Conservation (phyloP, 2,329 filamentous ascomycete species). For the Graphilbum sp. region DNA sequence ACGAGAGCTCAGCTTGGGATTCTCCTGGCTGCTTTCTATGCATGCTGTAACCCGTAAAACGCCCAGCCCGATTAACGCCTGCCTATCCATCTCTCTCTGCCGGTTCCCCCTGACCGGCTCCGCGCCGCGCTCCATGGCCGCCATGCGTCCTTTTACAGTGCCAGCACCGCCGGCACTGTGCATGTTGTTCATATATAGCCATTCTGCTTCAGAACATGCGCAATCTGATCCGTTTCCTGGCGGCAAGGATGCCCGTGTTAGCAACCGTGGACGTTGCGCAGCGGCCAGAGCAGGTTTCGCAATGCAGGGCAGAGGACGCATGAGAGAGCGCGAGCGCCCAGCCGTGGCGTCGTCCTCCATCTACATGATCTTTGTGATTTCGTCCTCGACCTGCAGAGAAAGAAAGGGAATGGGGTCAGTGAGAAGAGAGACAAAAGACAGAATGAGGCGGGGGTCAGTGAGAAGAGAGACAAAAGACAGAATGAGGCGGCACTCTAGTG, state of each 20-base stretch:
- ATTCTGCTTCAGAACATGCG: constrained; percentile 19
- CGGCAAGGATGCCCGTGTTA: constrained; percentile 5
- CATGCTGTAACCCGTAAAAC: too few species aligned
- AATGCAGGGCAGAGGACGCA: neutral
- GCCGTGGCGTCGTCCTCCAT: constrained; percentile 2
- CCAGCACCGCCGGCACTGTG: too few species aligned
- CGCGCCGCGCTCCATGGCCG: too few species aligned
- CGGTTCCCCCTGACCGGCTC: too few species aligned
- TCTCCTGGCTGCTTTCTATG: too few species aligned
- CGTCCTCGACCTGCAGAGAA: constrained; percentile 61
- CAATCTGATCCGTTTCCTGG: constrained; percentile 20
- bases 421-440: constrained; percentile 9
- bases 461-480: neutral
- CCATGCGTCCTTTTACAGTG: too few species aligned
- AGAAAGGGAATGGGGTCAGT: constrained; percentile 30
- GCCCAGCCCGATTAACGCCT: too few species aligned
- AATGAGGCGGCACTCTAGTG: neutral
- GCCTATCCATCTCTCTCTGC: too few species aligned
- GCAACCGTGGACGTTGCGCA: constrained; percentile 1
- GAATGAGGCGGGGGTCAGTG: neutral
- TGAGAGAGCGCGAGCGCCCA: neutral
- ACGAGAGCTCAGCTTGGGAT: constrained; percentile 18
- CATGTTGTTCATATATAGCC: constrained; percentile 22
- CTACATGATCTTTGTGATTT: constrained; percentile 82
- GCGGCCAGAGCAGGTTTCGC: neutral